phyloP scores from a whole-genome alignment of 345 rosid genomes.

The Melaleuca alternifolia region DNA sequence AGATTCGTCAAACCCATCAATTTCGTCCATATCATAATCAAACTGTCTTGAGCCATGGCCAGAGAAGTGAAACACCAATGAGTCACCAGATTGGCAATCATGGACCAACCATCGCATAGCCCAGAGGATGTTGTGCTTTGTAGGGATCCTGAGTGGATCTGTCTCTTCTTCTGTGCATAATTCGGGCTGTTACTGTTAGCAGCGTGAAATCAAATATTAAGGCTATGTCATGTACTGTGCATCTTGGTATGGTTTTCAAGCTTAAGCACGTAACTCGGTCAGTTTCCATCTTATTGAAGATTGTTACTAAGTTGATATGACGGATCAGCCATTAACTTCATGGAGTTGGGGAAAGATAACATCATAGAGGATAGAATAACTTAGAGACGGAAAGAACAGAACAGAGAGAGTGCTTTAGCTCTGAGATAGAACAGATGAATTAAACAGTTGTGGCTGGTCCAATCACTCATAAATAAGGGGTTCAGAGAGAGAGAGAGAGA shows the following conservation, averaged over 20 bases:
- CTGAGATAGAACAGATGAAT: background rate
- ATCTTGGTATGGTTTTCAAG: background rate
- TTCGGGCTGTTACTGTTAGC: background rate
- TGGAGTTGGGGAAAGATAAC: background rate
- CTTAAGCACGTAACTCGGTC: background rate
- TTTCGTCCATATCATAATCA: constrained; percentile 44
- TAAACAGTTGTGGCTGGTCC: background rate
- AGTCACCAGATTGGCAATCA: constrained; percentile 63
- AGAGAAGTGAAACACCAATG: constrained; percentile 71
- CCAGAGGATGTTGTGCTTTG: constrained; percentile 53
- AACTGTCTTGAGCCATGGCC: constrained; percentile 62
- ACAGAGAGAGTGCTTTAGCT: background rate
- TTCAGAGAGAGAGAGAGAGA: background rate
- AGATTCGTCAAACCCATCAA: constrained; percentile 63
- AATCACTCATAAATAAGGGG: background rate
- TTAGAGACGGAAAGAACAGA: background rate
- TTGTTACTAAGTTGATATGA: background rate
- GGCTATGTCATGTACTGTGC: background rate
- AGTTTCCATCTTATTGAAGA: background rate
- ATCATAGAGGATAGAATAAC: background rate
- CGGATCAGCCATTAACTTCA: background rate
- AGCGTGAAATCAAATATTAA: background rate
- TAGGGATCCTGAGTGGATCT: constrained; percentile 43
- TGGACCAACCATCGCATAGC: constrained; percentile 69
- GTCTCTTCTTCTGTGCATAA: constrained; percentile 53